Evolutionary conservation across 805 yeast species (phyloP).

Genomic region (Metschnikowia vanudenii): DNA sequence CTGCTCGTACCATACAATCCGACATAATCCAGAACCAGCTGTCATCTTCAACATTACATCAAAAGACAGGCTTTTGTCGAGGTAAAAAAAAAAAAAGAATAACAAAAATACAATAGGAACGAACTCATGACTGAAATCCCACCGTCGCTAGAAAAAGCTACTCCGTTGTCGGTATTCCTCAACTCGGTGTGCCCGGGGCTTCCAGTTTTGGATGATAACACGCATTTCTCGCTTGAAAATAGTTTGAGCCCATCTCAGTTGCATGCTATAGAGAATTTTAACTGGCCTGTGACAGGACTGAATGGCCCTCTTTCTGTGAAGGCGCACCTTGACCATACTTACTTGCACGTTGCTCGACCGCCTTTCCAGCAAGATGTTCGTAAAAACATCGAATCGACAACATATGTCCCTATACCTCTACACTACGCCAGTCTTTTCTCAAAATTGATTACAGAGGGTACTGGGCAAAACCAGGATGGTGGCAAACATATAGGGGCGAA

Average conservation of each 20-base stretch:
- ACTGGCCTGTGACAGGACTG: conserved; percentile 30
- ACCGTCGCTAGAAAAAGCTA: conserved; percentile 22
- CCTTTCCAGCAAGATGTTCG: conserved; percentile 24
- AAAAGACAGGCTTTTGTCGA: background rate
- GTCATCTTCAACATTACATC: background rate
- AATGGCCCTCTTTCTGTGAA: conserved; percentile 15
- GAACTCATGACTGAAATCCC: conserved; percentile 11
- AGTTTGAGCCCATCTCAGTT: conserved; percentile 11
- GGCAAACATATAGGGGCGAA: conserved; percentile 50
- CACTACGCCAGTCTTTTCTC: conserved; percentile 45
- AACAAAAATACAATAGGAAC: no score
- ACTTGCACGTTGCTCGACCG: conserved; percentile 40
- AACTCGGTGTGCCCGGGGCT: conserved; percentile 40
- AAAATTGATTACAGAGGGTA: conserved; percentile 32
- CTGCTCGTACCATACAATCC: background rate
- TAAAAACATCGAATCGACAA: conserved; percentile 43
- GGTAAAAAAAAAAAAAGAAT: no score
- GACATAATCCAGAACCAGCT: background rate
- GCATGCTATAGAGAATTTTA: conserved; percentile 12
- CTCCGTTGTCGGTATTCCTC: conserved; percentile 31
- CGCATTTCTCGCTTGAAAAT: conserved; percentile 28
- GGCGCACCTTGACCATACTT: conserved; percentile 23
- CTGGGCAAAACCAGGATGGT: conserved; percentile 40
- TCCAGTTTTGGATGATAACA: conserved; percentile 31
- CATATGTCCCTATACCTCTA: conserved; percentile 52